Conservation (phyloP, 805 yeast genomes). For the Metschnikowia amazonensis region DNA sequence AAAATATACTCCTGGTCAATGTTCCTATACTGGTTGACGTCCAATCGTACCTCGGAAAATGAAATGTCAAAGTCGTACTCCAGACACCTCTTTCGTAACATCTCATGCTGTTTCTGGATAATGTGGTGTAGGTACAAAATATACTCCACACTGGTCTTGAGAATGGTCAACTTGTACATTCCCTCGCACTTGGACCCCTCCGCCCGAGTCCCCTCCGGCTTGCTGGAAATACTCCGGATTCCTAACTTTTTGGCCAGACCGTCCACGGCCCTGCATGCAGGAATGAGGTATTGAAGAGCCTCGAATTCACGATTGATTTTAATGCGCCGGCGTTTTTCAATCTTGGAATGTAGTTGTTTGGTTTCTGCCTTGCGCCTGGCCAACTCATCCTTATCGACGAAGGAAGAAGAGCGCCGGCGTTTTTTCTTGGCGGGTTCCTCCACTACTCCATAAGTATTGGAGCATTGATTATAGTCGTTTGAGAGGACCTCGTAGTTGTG, state of each 20-base stretch:
- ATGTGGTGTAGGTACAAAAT: constrained; percentile 65
- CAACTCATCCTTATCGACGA: constrained; percentile 38
- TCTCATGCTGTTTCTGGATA: constrained; percentile 47
- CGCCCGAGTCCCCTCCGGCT: not conserved
- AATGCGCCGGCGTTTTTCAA: constrained; percentile 73
- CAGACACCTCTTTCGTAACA: constrained; percentile 27
- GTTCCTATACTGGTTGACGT: constrained; percentile 57
- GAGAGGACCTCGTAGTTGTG: constrained; percentile 42
- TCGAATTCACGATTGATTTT: constrained; percentile 82
- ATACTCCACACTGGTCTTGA: constrained; percentile 81
- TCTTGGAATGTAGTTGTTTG: constrained; percentile 60
- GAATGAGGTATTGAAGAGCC: constrained; percentile 70
- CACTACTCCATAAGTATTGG: not conserved
- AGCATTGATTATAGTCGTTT: constrained; percentile 28
- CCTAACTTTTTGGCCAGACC: constrained; percentile 9
- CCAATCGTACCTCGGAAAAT: constrained; percentile 53
- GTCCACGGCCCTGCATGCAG: constrained; percentile 63
- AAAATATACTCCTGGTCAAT: constrained; percentile 56
- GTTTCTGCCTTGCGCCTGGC: constrained; percentile 40
- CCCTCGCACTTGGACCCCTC: constrained; percentile 44
- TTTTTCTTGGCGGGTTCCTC: constrained; percentile 27
- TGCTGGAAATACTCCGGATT: constrained; percentile 14
- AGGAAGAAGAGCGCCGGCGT: constrained; percentile 37
- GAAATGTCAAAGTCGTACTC: constrained; percentile 40
- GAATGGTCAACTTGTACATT: constrained; percentile 75